These are phyloP conservation scores for Botrytis galanthina DNA, from an alignment of 2,329 filamentous ascomycete genomes.

Conservation along the genomic window DNA sequence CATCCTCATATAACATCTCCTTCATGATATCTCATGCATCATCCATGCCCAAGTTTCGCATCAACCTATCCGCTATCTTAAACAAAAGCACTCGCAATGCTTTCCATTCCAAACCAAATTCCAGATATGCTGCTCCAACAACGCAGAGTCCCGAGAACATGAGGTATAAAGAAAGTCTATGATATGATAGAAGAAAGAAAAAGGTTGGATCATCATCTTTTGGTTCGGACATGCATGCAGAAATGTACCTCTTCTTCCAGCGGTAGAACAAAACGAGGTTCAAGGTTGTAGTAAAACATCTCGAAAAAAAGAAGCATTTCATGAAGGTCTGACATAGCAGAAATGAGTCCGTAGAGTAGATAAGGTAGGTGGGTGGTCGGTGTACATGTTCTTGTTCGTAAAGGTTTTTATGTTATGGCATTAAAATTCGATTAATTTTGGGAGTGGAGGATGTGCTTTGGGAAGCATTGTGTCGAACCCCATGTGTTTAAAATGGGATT, in stretches of 20 bases:
- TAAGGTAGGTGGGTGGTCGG: constrained; percentile 14
- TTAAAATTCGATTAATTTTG: constrained; percentile 35
- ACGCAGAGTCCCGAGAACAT: not conserved
- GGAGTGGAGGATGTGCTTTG: constrained; percentile 21
- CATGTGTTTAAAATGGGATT: constrained; percentile 60
- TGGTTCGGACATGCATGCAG: not conserved
- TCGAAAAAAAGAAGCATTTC: constrained; percentile 27
- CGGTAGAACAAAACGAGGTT: constrained; percentile 21
- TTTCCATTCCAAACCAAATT: constrained; percentile 7
- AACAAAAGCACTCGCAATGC: constrained; percentile 18
- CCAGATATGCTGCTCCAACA: constrained; percentile 19
- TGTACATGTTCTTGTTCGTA: constrained; percentile 24
- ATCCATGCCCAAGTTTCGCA: not conserved
- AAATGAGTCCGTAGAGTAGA: constrained; percentile 9
- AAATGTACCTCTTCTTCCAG: constrained; percentile 15
- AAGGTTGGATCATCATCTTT: constrained; percentile 5
- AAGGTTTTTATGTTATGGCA: constrained; percentile 23
- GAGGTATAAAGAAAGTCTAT: constrained; percentile 24
- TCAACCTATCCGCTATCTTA: not conserved
- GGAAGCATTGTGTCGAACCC: constrained; percentile 23
- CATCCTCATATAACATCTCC: constrained; percentile 15
- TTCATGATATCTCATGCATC: constrained; percentile 11
- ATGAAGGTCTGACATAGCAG: constrained; percentile 25
- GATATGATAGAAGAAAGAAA: constrained; percentile 14
- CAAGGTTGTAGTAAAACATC: constrained; percentile 35